Conservation (phyloP, 2,329 filamentous ascomycete species). For the Fusarium redolens region DNA sequence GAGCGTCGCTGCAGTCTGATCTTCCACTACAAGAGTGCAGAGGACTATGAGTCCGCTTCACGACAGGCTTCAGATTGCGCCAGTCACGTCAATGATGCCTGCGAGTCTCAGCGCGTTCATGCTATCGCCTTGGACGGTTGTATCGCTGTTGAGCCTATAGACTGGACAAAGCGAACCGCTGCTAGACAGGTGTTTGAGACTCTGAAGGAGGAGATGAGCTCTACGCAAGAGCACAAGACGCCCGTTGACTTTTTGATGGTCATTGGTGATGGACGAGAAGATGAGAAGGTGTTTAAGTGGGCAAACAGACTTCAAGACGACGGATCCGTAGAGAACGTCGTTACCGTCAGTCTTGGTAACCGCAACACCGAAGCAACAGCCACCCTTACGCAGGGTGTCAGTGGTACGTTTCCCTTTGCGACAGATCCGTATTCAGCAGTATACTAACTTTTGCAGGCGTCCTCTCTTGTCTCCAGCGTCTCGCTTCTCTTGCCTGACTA, state of each 20-base stretch:
- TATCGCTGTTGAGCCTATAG: conserved; percentile 84
- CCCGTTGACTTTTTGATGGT: conserved; percentile 88
- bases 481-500: conserved; percentile 48
- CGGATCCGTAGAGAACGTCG: conserved; percentile 73
- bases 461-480: conserved; percentile 56
- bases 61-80: conserved; percentile 90
- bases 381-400: conserved; percentile 91
- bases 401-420: conserved; percentile 69
- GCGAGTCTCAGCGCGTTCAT: conserved; percentile 83
- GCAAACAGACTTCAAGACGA: conserved; percentile 78
- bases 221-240: conserved; percentile 47
- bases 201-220: conserved; percentile 56
- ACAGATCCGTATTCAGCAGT: not conserved
- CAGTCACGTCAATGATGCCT: conserved; percentile 95
- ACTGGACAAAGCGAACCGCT: conserved; percentile 90
- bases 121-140: conserved; percentile 84
- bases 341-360: conserved; percentile 87
- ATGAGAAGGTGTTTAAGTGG: conserved; percentile 95
- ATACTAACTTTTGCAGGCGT: conserved; percentile 49
- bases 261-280: conserved; percentile 89
- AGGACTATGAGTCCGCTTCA: conserved; percentile 79
- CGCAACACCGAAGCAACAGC: conserved; percentile 89
- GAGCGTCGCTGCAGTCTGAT: conserved; percentile 91
- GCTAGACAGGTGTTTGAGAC: conserved; percentile 77
- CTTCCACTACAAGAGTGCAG: conserved; percentile 88